Percentiles rank a stretch among this genome's conserved stretches.
phyloP scores from a whole-genome alignment of 768 basidiomycete species.

The Macrolepiota fuliginosa region DNA sequence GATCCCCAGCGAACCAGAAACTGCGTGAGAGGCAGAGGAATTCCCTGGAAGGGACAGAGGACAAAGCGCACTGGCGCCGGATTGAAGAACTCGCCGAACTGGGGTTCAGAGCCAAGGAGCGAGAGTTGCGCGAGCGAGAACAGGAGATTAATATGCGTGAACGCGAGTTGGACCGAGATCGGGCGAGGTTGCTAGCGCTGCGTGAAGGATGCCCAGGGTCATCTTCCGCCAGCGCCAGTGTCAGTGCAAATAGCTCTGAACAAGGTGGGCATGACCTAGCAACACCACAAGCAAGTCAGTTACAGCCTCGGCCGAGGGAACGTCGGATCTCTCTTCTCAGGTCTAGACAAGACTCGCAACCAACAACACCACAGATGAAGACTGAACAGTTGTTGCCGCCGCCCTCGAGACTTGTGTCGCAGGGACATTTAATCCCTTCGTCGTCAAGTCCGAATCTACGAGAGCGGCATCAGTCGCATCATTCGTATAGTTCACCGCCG shows the following conservation, averaged over 20 bases:
- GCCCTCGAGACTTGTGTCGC: constrained; percentile 10
- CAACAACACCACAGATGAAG: constrained; percentile 19
- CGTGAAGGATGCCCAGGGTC: constrained; percentile 24
- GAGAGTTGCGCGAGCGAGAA: constrained; percentile 49
- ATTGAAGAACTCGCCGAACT: constrained; percentile 50
- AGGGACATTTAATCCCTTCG: constrained; percentile 22
- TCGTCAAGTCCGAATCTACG: constrained; percentile 6
- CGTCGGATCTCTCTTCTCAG: constrained; percentile 33
- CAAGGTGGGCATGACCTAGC: constrained; percentile 16
- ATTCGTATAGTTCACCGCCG: constrained; percentile 63
- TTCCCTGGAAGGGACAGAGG: constrained; percentile 23
- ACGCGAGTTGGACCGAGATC: constrained; percentile 58
- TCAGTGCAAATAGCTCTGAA: constrained; percentile 10
- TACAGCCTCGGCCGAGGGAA: constrained; percentile 29
- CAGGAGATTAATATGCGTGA: constrained; percentile 50
- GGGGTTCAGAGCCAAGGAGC: constrained; percentile 55
- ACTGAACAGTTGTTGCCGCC: constrained; percentile 1
- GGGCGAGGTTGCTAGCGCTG: constrained; percentile 36
- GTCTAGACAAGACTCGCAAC: constrained; percentile 27
- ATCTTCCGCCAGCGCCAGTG: background rate
- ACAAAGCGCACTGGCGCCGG: constrained; percentile 32
- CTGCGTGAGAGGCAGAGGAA: background rate
- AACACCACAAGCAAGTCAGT: constrained; percentile 18
- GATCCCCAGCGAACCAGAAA: background rate
- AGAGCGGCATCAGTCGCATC: constrained; percentile 34